phyloP scores from a whole-genome alignment of 345 rosid species.

The Gossypium longicalyx region DNA sequence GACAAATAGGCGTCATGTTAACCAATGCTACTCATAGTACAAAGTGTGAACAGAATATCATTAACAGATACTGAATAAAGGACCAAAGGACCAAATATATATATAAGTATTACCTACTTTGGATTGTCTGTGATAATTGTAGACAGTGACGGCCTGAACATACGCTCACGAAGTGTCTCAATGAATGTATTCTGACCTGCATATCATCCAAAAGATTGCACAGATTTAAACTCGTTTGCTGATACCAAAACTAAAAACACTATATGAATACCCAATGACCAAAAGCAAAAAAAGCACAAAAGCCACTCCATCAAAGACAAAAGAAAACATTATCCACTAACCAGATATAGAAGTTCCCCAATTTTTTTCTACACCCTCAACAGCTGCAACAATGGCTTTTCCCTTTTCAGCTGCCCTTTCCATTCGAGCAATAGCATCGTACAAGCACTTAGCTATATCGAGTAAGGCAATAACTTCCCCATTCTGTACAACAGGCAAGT shows the following conservation, averaged over 20 bases:
- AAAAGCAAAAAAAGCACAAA: neutral
- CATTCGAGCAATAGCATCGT: conserved; percentile 98
- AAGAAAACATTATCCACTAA: conserved; percentile 25
- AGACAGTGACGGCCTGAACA: conserved; percentile 91
- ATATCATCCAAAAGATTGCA: conserved; percentile 18
- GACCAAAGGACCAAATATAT: neutral
- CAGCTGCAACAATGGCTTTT: conserved; percentile 98
- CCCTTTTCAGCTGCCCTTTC: conserved; percentile 99
- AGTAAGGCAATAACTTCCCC: conserved; percentile 98
- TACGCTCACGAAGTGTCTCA: conserved; percentile 85
- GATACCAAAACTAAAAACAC: neutral
- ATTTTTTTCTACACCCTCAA: conserved; percentile 93
- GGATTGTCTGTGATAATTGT: conserved; percentile 82
- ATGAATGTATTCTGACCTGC: conserved; percentile 81
- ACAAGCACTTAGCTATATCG: conserved; percentile 93
- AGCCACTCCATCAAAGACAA: neutral
- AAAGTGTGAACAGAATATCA: neutral
- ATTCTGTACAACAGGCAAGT: conserved; percentile 97
- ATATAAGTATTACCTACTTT: conserved; percentile 92
- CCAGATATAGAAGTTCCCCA: conserved; percentile 88
- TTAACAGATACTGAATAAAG: conserved; percentile 5
- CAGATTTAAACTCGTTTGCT: neutral
- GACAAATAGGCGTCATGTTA: conserved; percentile 29
- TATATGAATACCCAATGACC: neutral
- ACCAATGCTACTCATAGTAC: conserved; percentile 13